Evolutionary conservation across 345 rosid genomes (phyloP).

Genomic region (Linum usitatissimum): DNA sequence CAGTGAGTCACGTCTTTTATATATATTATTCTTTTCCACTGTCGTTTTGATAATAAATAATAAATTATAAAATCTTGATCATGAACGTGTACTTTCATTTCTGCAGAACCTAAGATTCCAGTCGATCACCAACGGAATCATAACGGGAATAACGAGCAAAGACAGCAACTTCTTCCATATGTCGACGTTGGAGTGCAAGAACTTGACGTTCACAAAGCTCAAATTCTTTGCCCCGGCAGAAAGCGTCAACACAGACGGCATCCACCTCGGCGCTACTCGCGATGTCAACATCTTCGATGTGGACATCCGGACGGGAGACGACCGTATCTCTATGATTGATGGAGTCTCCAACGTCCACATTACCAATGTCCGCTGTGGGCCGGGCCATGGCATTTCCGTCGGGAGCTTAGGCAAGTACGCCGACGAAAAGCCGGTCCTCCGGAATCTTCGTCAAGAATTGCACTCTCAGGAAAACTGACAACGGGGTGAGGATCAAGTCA

Average conservation of each 20-base stretch:
- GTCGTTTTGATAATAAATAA: too few relatives aligned
- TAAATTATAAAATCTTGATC: too few relatives aligned
- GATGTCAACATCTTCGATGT: background rate
- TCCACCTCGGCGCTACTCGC: background rate
- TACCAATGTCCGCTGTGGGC: background rate
- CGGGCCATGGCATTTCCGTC: background rate
- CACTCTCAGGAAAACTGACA: background rate
- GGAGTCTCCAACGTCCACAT: background rate
- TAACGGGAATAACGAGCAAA: background rate
- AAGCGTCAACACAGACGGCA: conserved; percentile 2
- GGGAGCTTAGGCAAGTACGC: background rate
- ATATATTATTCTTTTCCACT: background rate
- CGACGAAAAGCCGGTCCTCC: background rate
- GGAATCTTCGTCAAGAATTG: background rate
- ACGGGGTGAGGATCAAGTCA: conserved; percentile 16
- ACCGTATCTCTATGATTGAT: background rate
- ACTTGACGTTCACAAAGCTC: background rate
- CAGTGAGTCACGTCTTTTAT: too few relatives aligned
- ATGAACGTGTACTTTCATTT: too few relatives aligned
- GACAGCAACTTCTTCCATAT: background rate
- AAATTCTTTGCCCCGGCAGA: background rate
- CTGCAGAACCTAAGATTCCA: background rate
- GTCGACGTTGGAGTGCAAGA: background rate
- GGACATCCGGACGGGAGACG: background rate
- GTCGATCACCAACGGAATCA: background rate